Percentiles rank a stretch among this genome's conserved stretches.
Conservation (phyloP, 2,329 filamentous ascomycete species). For the Parasarocladium wereldwijsianum region DNA sequence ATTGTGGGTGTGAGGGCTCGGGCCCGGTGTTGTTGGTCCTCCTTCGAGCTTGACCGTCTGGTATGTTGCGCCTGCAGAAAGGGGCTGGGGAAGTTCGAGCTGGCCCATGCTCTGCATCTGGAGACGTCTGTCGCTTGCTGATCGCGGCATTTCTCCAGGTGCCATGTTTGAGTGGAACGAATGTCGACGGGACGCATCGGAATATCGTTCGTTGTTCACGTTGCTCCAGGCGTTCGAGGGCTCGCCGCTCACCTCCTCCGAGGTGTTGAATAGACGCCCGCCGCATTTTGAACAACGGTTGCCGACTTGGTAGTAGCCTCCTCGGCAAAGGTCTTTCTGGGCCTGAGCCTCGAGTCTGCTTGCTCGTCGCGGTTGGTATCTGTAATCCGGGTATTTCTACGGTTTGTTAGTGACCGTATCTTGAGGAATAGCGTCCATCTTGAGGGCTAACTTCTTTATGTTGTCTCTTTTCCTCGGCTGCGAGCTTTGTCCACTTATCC, state of each 20-base stretch:
- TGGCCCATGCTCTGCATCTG: too few relatives aligned
- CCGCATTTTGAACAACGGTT: constrained; percentile 57
- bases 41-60: too few relatives aligned
- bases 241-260: constrained; percentile 33
- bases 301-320: constrained; percentile 26
- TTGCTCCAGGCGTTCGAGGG: constrained; percentile 47
- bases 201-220: too few relatives aligned
- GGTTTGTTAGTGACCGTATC: too few relatives aligned
- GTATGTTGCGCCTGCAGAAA: too few relatives aligned
- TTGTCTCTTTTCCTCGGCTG: constrained; percentile 82
- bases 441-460: too few relatives aligned
- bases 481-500: constrained; percentile 74
- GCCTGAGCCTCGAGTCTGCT: constrained; percentile 1
- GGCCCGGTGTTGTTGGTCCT: too few relatives aligned
- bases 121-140: too few relatives aligned
- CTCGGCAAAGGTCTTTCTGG: not conserved
- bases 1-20: too few relatives aligned
- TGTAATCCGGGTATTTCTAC: constrained; percentile 82
- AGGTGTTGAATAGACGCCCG: constrained; percentile 39
- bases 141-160: too few relatives aligned
- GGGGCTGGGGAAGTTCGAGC: too few relatives aligned
- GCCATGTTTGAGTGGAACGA: constrained; percentile 42
- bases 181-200: not conserved
- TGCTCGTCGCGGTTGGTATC: constrained; percentile 69
- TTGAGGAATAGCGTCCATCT: too few relatives aligned